Base-by-base conservation (phyloP, 139 green algal genomes). In the Volvox africanus region DNA sequence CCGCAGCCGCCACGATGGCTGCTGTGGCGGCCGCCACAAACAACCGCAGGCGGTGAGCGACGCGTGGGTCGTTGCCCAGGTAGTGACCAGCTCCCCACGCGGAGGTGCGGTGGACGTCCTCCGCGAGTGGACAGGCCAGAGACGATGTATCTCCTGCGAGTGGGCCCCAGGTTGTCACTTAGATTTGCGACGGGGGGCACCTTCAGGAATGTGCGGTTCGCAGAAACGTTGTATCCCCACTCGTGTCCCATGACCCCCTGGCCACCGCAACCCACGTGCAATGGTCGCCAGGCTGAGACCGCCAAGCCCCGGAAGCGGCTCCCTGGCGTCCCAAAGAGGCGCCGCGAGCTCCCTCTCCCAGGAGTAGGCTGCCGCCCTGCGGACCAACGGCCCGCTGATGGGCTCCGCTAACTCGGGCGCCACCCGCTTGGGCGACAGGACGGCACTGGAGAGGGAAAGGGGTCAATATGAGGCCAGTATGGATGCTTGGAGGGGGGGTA, bases 331-430 rank as follows among this genome's bases (percentile, higher is more conserved):
- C 84, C 84, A 89, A 65, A 89, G 84, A 65, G 84, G 84, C 14
- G 84, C 84, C 36, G 68, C 68, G 67, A 89, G 68, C 84, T 89
- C 84, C 21, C 84, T 65, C 84, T 89, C 84, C 84, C 84, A 89
- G 26, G 67, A 32, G 36, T 50, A 37, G 11, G 84, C 26, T 12
- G 84, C 84, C 2, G 68, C 84, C 21, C 84, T 65, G 84, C 84
- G 84, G 61, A 89, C 84, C 67, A 81, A 67, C 84, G 84, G 84
- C 1, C 37, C 24, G 32, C 33, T 89, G 84, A 89, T 89, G 69
- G 35, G 67, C 69, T 89, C 85, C 28, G 36, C 30, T 21, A 82
- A 32, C 85, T 89, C 85, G 36, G 37, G 85, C 2, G 84, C 68
- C 37, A 82, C 85, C 11, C 69, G 37, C 68, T 89, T 82, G 69